Evolutionary conservation across 2,329 filamentous ascomycete genomes (phyloP), one percentile per base, ranked within the genome.

Genomic region (Talaromyces sp.): DNA sequence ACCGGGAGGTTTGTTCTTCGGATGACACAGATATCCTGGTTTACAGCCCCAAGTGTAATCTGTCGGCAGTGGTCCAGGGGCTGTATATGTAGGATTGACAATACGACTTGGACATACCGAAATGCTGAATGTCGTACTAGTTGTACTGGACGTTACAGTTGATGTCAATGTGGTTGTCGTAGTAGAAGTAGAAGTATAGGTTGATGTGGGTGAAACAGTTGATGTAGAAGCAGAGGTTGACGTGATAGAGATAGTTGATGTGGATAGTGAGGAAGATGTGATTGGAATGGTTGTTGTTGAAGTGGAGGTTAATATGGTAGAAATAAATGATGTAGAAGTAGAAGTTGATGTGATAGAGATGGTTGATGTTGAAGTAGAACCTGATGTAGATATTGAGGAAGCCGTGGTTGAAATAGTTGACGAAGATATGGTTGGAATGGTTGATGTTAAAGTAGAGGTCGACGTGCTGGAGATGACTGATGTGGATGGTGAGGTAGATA

Each of bases 1-100:
- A 27, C 62, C 62, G 0, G 69, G 70, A 11, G 62, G 62, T 56
- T 74, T 77, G 43, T 62, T 54, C 3, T 71, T 71, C 15, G 79
- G 79, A 58, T 72, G 74, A 61, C 80, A 82, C 19, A 82, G 70
- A 54, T 70, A 79, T 17, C 79, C 79, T 15, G 80, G 80, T 41
- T 76, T 72, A 65, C 80, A 82, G 47, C 80, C 80, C 78, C 78
- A 81, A 11, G 75, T 75, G 35, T 75, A 75, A 58, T 76, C 69
- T 2, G 69, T 69, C 22, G 74, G 74, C 17, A 73, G 68, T 10
- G 71, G 67, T 11, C 54, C 64, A 1, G 69, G 39, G 9, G 72
- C 70, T 9, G 72, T 76, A 62, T 73, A 75, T 3, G 70, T 72
- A 22, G 74, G 74, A 62, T 76, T 76, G 49, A 63, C 65, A 19